Evolutionary conservation across 208 protist species (phyloP).

Genomic region (Angomonas deanei): DNA sequence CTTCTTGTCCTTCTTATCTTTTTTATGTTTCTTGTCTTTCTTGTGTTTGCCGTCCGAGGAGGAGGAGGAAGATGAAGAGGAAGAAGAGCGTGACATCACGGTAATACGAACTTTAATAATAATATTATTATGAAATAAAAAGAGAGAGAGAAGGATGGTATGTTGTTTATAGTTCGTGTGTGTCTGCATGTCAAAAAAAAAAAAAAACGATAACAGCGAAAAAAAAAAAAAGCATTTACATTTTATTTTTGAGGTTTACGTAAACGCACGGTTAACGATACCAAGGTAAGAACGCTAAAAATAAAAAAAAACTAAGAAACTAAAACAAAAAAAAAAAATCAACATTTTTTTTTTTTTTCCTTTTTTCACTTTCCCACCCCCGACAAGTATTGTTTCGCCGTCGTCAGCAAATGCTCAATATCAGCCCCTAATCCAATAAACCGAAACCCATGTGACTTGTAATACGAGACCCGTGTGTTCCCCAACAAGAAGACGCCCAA

Average conservation of each 20-base stretch:
- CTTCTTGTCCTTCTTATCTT: not conserved
- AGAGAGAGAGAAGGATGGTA: too few species aligned
- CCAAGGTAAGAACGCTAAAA: too few species aligned
- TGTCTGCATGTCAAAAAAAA: not conserved
- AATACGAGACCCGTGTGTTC: slow-evolving; percentile 23
- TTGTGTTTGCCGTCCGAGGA: not conserved
- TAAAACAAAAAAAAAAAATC: not conserved
- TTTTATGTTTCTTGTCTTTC: not conserved
- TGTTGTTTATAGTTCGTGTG: too few species aligned
- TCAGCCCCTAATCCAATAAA: slow-evolving; percentile 36
- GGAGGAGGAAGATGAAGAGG: not conserved
- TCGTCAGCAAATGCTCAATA: slow-evolving; percentile 16
- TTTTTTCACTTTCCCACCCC: not conserved
- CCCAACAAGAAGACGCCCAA: slow-evolving; percentile 29
- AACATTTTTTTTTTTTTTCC: not conserved
- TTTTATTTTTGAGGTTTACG: not conserved
- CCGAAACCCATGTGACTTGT: slow-evolving; percentile 26
- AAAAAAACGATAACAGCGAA: not conserved
- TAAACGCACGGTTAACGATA: not conserved
- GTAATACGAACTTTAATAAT: too few species aligned
- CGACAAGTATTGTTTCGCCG: not conserved
- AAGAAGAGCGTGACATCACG: not conserved
- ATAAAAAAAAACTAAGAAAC: slow-evolving; percentile 3
- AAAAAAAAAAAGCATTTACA: too few species aligned
- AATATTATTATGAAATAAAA: not conserved